These are phyloP conservation scores for Rhynchosporium secalis DNA, from an alignment of 2,329 filamentous ascomycete genomes.

Conservation along the genomic window DNA sequence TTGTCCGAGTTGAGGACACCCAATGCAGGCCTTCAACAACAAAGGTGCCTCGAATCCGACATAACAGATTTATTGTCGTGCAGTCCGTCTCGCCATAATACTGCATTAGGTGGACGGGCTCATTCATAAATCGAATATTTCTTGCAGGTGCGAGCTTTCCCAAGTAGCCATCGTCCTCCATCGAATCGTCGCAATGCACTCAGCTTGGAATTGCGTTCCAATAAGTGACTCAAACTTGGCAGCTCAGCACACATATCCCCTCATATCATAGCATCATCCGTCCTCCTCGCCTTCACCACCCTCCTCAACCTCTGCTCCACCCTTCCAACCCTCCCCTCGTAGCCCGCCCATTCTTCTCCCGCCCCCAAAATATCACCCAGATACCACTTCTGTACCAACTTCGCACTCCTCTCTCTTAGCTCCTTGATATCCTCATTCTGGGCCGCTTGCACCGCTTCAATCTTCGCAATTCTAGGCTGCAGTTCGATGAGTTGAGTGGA, in stretches of 20 bases:
- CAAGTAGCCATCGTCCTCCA: too few relatives aligned
- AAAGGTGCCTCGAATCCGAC: too few relatives aligned
- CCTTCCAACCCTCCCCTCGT: conserved; percentile 36
- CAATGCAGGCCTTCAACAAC: too few relatives aligned
- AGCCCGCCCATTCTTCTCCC: conserved; percentile 40
- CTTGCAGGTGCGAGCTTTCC: too few relatives aligned
- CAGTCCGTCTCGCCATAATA: too few relatives aligned
- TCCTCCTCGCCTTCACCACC: conserved; percentile 26
- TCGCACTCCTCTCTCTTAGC: conserved; percentile 37
- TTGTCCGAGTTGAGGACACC: too few relatives aligned
- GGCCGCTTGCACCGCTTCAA: conserved; percentile 36
- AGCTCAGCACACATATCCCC: neutral
- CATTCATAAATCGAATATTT: too few relatives aligned
- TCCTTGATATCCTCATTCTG: conserved; percentile 37
- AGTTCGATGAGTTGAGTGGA: conserved; percentile 39
- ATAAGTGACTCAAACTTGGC: too few relatives aligned
- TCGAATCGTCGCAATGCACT: too few relatives aligned
- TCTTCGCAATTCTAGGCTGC: conserved; percentile 37
- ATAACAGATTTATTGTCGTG: too few relatives aligned
- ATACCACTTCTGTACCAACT: conserved; percentile 39
- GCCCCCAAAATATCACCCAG: conserved; percentile 34
- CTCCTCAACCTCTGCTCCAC: conserved; percentile 36
- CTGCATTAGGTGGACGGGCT: too few relatives aligned
- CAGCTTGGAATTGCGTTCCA: too few relatives aligned
- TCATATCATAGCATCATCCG: conserved; percentile 31